phyloP scores from a whole-genome alignment of 805 yeast species.

The Lachancea meyersii region DNA sequence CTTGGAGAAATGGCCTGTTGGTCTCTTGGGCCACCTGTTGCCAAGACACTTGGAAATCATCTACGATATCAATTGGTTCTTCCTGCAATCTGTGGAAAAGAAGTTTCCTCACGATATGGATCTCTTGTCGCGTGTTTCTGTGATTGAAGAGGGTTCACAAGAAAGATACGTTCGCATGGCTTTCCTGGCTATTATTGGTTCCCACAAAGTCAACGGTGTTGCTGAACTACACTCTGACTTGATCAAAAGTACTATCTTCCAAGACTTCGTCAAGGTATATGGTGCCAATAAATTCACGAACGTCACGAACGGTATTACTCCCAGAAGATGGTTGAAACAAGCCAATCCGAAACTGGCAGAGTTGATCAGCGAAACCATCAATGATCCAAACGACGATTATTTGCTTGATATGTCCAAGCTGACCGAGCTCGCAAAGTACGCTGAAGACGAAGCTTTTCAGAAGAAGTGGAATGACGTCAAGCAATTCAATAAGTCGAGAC shows the following conservation, averaged over 20 bases:
- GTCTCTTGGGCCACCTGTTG: slow-evolving; percentile 64
- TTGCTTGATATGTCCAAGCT: slow-evolving; percentile 62
- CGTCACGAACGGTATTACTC: slow-evolving; percentile 93
- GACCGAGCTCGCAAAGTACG: slow-evolving; percentile 58
- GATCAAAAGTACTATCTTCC: slow-evolving; percentile 81
- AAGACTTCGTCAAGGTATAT: slow-evolving; percentile 78
- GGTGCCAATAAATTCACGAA: slow-evolving; percentile 82
- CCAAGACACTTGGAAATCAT: slow-evolving; percentile 91
- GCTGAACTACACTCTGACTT: slow-evolving; percentile 92
- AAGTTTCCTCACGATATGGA: slow-evolving; percentile 67
- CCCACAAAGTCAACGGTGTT: slow-evolving; percentile 91
- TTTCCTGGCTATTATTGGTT: slow-evolving; percentile 80
- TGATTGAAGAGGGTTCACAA: slow-evolving; percentile 67
- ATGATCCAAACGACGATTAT: slow-evolving; percentile 56
- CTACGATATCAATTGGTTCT: slow-evolving; percentile 74
- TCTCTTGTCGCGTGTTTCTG: slow-evolving; percentile 63
- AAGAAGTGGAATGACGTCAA: slow-evolving; percentile 67
- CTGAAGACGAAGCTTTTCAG: slow-evolving; percentile 65
- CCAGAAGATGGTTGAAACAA: slow-evolving; percentile 93
- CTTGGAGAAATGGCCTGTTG: slow-evolving; percentile 91
- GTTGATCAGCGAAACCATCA: slow-evolving; percentile 63
- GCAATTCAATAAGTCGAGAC: slow-evolving; percentile 56
- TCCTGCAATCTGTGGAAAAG: slow-evolving; percentile 68
- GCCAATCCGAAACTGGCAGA: slow-evolving; percentile 78
- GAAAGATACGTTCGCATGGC: slow-evolving; percentile 93